Evolutionary conservation across 768 basidiomycete genomes (phyloP).

Genomic region (Baorangia bicolor): DNA sequence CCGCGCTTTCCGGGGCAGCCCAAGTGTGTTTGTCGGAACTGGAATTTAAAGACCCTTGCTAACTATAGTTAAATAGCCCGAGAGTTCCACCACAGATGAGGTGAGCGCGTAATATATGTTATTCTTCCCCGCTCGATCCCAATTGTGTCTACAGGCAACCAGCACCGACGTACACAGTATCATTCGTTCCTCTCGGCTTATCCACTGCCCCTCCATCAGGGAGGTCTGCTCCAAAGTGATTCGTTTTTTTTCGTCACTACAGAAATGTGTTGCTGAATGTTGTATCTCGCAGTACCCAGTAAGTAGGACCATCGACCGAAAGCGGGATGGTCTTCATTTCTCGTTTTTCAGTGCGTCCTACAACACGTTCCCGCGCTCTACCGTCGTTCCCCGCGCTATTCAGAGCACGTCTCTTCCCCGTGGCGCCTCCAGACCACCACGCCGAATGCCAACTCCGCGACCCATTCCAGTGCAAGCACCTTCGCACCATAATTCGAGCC

Average conservation of each 20-base stretch:
- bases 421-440: not conserved
- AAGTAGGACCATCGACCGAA: conserved; percentile 18
- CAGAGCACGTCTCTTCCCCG: not conserved
- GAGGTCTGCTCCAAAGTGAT: conserved; percentile 22
- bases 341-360: conserved; percentile 20
- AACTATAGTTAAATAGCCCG: conserved; percentile 8
- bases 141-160: conserved; percentile 17
- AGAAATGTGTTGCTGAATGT: conserved; percentile 3
- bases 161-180: conserved; percentile 10
- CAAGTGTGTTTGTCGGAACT: conserved; percentile 16
- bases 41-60: not conserved
- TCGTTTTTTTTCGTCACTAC: not conserved
- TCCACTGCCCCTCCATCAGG: conserved; percentile 16
- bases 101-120: not conserved
- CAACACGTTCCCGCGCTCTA: conserved; percentile 30
- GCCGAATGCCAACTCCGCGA: conserved; percentile 3
- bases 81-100: conserved; percentile 15
- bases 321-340: conserved; percentile 12
- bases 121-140: not conserved
- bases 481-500: conserved; percentile 7
- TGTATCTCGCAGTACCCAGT: conserved; percentile 20
- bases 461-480: not conserved
- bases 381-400: not conserved
- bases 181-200: conserved; percentile 21
- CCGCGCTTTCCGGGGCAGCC: conserved; percentile 13